These are phyloP conservation scores for Pseudocercospora eumusae DNA, from an alignment of 2,329 filamentous ascomycete species.

Conservation along the genomic window DNA sequence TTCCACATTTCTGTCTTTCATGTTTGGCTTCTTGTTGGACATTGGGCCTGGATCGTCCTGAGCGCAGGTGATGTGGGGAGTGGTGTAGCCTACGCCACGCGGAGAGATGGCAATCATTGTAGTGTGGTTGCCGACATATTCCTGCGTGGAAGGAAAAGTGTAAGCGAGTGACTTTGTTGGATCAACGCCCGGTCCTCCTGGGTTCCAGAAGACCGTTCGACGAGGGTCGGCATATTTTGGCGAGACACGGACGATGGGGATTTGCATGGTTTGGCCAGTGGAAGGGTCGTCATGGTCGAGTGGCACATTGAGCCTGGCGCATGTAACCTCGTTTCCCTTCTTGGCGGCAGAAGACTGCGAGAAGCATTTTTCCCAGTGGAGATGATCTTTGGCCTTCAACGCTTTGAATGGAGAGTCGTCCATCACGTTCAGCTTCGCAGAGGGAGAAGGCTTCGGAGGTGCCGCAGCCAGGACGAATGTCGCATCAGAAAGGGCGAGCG, in stretches of 20 bases:
- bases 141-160: not conserved
- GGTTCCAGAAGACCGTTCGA: not conserved
- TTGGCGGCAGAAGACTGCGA: not conserved
- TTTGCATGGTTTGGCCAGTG: not conserved
- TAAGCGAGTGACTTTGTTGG: not conserved
- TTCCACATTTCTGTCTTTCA: not conserved
- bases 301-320: not conserved
- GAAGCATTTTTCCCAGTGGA: not conserved
- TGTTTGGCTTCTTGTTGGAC: no score
- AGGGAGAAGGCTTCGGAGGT: not conserved
- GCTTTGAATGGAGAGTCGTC: not conserved
- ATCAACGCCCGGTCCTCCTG: not conserved
- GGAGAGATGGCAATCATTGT: not conserved
- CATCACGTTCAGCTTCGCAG: not conserved
- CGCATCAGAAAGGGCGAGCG: not conserved
- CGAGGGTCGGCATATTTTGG: not conserved
- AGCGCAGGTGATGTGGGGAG: not conserved
- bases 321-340: not conserved
- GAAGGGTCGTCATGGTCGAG: not conserved
- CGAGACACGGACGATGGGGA: not conserved
- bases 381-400: not conserved
- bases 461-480: not conserved
- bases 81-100: not conserved
- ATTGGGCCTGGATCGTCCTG: not conserved
- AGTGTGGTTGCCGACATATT: not conserved